These are phyloP conservation scores for Aleurites moluccanus DNA, from an alignment of 441 rosid genomes.

Conservation along the genomic window DNA sequence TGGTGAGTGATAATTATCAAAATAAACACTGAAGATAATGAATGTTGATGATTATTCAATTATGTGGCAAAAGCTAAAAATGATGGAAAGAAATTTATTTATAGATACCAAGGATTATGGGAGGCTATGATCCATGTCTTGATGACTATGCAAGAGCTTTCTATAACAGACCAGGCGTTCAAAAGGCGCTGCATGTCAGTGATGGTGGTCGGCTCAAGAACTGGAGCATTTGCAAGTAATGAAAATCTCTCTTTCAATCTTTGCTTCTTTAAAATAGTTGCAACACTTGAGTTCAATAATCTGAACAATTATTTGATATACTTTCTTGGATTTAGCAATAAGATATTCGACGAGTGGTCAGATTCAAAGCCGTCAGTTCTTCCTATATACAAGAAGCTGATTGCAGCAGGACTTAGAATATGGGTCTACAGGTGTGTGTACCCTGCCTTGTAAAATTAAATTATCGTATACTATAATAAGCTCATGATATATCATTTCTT, in stretches of 20 bases:
- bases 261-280: neutral
- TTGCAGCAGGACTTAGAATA: conserved; percentile 58
- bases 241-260: neutral
- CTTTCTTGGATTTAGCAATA: conserved; percentile 33
- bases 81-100: neutral
- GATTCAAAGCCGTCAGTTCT: conserved; percentile 54
- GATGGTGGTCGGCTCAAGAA: conserved; percentile 54
- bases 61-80: neutral
- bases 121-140: conserved; percentile 82
- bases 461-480: neutral
- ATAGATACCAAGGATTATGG: conserved; percentile 71
- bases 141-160: conserved; percentile 62
- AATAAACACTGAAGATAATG: neutral
- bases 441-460: neutral
- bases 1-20: conserved; percentile 32
- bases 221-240: conserved; percentile 92
- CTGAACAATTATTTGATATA: neutral
- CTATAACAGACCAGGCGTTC: conserved; percentile 79
- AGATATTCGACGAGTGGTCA: conserved; percentile 46
- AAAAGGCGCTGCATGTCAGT: conserved; percentile 76
- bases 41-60: neutral
- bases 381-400: conserved; percentile 72
- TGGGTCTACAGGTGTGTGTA: conserved; percentile 77
- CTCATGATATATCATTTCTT: neutral
- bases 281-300: neutral